phyloP scores from a whole-genome alignment of 2,329 filamentous ascomycete species.

The Chaetomiaceae sp. region DNA sequence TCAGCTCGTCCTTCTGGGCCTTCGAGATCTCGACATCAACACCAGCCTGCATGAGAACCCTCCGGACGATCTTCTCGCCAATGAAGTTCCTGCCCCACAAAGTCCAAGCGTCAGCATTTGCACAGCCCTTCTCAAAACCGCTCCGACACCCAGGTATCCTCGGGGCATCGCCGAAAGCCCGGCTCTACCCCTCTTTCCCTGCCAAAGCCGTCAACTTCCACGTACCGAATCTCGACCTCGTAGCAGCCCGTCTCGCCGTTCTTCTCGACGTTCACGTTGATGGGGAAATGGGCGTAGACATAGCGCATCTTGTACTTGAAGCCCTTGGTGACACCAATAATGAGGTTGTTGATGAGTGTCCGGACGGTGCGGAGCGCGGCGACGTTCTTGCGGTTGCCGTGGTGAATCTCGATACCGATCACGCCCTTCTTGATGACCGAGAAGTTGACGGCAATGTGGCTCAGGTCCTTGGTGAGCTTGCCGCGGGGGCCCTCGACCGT shows the following conservation, averaged over 20 bases:
- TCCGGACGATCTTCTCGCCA: slow-evolving; percentile 98
- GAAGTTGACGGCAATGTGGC: slow-evolving; percentile 96
- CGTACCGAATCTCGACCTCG: slow-evolving; percentile 96
- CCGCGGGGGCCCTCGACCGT: slow-evolving; percentile 95
- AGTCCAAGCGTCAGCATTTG: slow-evolving; percentile 29
- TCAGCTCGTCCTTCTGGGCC: slow-evolving; percentile 95
- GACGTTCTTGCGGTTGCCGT: slow-evolving; percentile 95
- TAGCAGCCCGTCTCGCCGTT: slow-evolving; percentile 79
- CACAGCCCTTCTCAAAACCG: background rate
- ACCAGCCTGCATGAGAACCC: slow-evolving; percentile 80
- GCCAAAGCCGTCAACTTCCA: slow-evolving; percentile 7
- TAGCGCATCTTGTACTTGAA: slow-evolving; percentile 99
- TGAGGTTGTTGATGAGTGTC: slow-evolving; percentile 97
- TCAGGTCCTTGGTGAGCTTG: slow-evolving; percentile 95
- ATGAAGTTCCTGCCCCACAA: slow-evolving; percentile 77
- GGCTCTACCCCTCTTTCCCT: background rate
- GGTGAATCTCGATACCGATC: slow-evolving; percentile 98
- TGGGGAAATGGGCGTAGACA: slow-evolving; percentile 99
- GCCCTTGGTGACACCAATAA: slow-evolving; percentile 96
- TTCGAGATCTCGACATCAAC: slow-evolving; percentile 87
- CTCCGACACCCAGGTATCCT: background rate
- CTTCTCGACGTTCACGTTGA: slow-evolving; percentile 99
- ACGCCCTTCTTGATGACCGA: slow-evolving; percentile 74
- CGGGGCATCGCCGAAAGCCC: background rate
- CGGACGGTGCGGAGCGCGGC: slow-evolving; percentile 97